Percentiles rank a stretch among this genome's conserved stretches.
phyloP scores from a whole-genome alignment of 768 basidiomycete species.

The Naganishia randhawae region DNA sequence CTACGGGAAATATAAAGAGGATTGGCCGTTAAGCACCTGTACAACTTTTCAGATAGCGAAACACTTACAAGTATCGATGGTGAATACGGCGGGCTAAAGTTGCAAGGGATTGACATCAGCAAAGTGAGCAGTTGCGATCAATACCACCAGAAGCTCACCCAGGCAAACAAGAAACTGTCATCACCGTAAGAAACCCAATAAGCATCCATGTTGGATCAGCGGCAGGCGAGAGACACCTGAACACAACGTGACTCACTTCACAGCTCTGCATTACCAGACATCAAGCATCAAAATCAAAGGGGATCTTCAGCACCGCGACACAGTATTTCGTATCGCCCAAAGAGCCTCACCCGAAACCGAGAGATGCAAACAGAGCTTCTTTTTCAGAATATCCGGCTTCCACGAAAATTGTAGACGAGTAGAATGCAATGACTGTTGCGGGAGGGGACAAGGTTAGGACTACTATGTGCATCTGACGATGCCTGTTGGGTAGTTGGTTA shows the following conservation, averaged over 20 bases:
- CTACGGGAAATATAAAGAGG: background rate
- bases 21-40: background rate
- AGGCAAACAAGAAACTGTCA: conserved; percentile 15
- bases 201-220: background rate
- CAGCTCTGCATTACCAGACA: background rate
- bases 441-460: background rate
- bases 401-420: conserved; percentile 26
- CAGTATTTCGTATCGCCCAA: background rate
- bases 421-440: conserved; percentile 21
- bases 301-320: conserved; percentile 1
- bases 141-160: background rate
- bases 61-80: conserved; percentile 24
- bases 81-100: conserved; percentile 42
- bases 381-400: conserved; percentile 6
- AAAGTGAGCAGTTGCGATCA: background rate
- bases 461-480: background rate
- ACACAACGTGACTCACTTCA: conserved; percentile 2
- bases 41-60: background rate
- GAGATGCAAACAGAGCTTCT: conserved; percentile 44
- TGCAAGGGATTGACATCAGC: background rate
- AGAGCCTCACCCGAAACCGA: conserved; percentile 45
- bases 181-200: background rate
- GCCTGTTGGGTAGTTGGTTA: background rate
- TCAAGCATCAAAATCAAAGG: conserved; percentile 34
- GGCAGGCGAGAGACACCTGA: background rate